phyloP scores from a whole-genome alignment of 306 rosid species.

The Urtica urens region DNA sequence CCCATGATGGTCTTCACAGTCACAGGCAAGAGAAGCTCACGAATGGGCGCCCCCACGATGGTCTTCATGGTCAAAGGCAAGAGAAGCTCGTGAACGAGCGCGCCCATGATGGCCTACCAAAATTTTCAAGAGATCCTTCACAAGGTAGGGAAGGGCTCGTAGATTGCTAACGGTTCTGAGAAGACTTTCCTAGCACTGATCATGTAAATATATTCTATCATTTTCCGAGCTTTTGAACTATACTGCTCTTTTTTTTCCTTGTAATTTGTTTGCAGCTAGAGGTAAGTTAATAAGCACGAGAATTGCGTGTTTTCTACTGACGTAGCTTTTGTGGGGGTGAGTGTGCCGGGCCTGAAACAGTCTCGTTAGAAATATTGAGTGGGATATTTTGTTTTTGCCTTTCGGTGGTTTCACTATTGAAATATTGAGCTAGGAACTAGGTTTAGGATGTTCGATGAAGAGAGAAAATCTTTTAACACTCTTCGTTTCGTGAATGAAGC shows the following conservation, averaged over 20 bases:
- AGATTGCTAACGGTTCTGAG: constrained; percentile 48
- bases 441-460: constrained; percentile 33
- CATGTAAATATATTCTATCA: constrained; percentile 14
- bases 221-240: constrained; percentile 28
- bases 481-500: constrained; percentile 98
- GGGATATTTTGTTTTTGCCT: constrained; percentile 49
- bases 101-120: constrained; percentile 58
- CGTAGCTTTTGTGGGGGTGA: constrained; percentile 37
- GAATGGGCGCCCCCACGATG: constrained; percentile 65
- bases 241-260: constrained; percentile 38
- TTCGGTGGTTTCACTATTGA: constrained; percentile 52
- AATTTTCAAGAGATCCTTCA: constrained; percentile 71
- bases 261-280: constrained; percentile 88
- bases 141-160: constrained; percentile 94
- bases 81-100: constrained; percentile 68
- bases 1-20: constrained; percentile 62
- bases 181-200: constrained; percentile 14
- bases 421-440: constrained; percentile 59
- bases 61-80: constrained; percentile 75
- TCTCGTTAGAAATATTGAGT: no score
- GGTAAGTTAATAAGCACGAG: constrained; percentile 96
- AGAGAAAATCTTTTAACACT: constrained; percentile 59
- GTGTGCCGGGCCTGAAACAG: no score
- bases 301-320: constrained; percentile 57
- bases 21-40: constrained; percentile 84